These are phyloP conservation scores for Quercus engelmannii DNA, from an alignment of 306 rosid species.

Conservation along the genomic window DNA sequence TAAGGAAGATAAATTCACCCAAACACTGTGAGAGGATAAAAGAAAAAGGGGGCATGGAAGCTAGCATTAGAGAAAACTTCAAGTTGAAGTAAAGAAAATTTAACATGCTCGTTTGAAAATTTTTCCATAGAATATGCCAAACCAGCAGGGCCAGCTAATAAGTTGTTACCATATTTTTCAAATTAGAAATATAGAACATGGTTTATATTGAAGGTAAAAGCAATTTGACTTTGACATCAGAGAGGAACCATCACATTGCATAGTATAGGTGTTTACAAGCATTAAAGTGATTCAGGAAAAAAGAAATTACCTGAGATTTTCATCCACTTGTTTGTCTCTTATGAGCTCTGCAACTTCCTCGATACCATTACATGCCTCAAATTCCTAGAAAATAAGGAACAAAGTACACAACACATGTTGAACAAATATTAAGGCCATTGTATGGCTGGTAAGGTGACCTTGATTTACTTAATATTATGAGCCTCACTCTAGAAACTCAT, in stretches of 20 bases:
- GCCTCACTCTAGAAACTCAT: constrained; percentile 9
- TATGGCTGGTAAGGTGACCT: too few relatives aligned
- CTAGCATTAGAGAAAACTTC: background rate
- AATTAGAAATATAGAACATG: background rate
- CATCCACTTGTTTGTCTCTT: constrained; percentile 82
- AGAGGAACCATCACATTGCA: background rate
- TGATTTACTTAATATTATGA: background rate
- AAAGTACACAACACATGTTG: constrained; percentile 3
- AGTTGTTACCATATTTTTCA: constrained; percentile 2
- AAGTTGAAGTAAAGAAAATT: constrained; percentile 1
- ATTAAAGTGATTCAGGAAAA: constrained; percentile 4
- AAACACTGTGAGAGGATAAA: background rate
- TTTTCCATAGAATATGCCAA: constrained; percentile 2
- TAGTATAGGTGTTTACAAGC: background rate
- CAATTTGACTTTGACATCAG: background rate
- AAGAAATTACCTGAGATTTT: constrained; percentile 71
- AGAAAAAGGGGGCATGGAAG: background rate
- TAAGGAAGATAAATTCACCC: background rate
- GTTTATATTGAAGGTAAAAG: constrained; percentile 2
- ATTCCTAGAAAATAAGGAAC: constrained; percentile 53
- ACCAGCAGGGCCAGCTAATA: constrained; percentile 4
- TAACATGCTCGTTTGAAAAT: background rate
- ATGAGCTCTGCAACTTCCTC: constrained; percentile 87
- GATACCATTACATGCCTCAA: constrained; percentile 69
- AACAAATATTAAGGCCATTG: background rate